Evolutionary conservation across 2,329 filamentous ascomycete genomes (phyloP).

Genomic region (Ascomycota sp.): DNA sequence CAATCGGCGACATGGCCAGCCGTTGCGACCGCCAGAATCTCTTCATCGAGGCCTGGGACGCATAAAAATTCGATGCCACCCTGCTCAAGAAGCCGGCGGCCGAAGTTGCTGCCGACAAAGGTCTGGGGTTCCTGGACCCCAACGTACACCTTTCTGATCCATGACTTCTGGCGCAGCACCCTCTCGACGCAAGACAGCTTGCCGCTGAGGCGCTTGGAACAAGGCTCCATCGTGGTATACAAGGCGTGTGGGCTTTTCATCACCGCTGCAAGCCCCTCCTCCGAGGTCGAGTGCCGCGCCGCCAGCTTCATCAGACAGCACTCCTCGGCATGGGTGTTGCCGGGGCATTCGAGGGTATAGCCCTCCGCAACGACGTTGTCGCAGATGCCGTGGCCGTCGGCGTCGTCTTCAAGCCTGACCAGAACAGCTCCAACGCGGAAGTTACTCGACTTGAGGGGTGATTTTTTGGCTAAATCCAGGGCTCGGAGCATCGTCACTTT

Average conservation of each 20-base stretch:
- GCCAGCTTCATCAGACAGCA: conserved; percentile 63
- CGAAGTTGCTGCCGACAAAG: conserved; percentile 67
- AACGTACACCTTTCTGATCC: conserved; percentile 59
- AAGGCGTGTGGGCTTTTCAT: conserved; percentile 23
- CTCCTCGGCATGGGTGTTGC: conserved; percentile 94
- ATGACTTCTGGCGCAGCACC: conserved; percentile 38
- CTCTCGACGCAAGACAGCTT: conserved; percentile 60
- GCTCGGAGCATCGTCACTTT: conserved; percentile 41
- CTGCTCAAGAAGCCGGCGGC: conserved; percentile 43
- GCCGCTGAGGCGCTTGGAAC: conserved; percentile 48
- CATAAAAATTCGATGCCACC: conserved; percentile 54
- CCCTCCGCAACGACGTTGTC: conserved; percentile 51
- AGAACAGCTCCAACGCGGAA: conserved; percentile 90
- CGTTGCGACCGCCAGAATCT: conserved; percentile 63
- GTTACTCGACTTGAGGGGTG: conserved; percentile 71
- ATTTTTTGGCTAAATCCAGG: conserved; percentile 52
- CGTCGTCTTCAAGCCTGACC: conserved; percentile 24
- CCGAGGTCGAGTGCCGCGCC: conserved; percentile 21
- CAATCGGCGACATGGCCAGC: conserved; percentile 40
- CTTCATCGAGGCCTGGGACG: conserved; percentile 51
- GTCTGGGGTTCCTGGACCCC: conserved; percentile 76
- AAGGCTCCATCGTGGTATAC: conserved; percentile 88
- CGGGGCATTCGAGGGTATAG: conserved; percentile 72
- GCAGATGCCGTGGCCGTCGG: conserved; percentile 7
- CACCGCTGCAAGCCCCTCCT: conserved; percentile 28